These are phyloP conservation scores for Plantago ovata DNA, from an alignment of 257 asterid species.

Conservation along the genomic window DNA sequence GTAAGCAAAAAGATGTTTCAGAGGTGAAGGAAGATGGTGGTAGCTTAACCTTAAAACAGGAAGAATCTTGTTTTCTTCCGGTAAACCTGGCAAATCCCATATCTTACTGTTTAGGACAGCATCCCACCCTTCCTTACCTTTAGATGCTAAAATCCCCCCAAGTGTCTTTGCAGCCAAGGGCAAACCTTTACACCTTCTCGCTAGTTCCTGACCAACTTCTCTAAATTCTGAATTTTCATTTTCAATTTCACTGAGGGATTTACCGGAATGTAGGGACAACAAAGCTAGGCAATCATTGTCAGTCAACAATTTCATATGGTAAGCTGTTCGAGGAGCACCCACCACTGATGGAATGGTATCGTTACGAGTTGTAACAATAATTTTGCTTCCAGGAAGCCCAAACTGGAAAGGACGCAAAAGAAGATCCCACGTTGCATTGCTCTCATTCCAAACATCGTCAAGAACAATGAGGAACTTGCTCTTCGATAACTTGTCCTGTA, in stretches of 20 bases:
- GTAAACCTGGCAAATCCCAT: slow-evolving; percentile 51
- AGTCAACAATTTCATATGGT: slow-evolving; percentile 45
- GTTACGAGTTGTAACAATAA: slow-evolving; percentile 54
- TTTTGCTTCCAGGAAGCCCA: slow-evolving; percentile 47
- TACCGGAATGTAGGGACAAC: slow-evolving; percentile 40
- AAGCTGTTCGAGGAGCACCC: slow-evolving; percentile 40
- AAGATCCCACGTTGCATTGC: slow-evolving; percentile 32
- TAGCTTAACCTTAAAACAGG: slow-evolving; percentile 56
- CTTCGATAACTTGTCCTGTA: slow-evolving; percentile 36
- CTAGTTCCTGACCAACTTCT: slow-evolving; percentile 42
- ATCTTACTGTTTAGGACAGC: slow-evolving; percentile 46
- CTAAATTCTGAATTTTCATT: slow-evolving; percentile 24
- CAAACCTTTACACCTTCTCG: slow-evolving; percentile 60
- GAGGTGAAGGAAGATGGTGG: slow-evolving; percentile 50
- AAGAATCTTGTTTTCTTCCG: slow-evolving; percentile 36
- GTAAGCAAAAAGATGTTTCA: slow-evolving; percentile 61
- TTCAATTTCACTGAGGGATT: slow-evolving; percentile 17
- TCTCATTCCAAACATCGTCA: slow-evolving; percentile 58
- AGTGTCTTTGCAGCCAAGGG: slow-evolving; percentile 70
- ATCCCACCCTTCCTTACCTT: slow-evolving; percentile 43
- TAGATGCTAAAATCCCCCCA: slow-evolving; percentile 51
- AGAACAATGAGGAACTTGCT: slow-evolving; percentile 48
- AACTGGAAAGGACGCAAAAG: slow-evolving; percentile 34
- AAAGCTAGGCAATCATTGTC: slow-evolving; percentile 42
- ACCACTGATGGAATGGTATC: slow-evolving; percentile 38